Percentiles rank a stretch among this genome's conserved stretches.
These are phyloP conservation scores for Cenchrus americanus DNA, from an alignment of 176 grass and related monocot species.

Conservation along the genomic window DNA sequence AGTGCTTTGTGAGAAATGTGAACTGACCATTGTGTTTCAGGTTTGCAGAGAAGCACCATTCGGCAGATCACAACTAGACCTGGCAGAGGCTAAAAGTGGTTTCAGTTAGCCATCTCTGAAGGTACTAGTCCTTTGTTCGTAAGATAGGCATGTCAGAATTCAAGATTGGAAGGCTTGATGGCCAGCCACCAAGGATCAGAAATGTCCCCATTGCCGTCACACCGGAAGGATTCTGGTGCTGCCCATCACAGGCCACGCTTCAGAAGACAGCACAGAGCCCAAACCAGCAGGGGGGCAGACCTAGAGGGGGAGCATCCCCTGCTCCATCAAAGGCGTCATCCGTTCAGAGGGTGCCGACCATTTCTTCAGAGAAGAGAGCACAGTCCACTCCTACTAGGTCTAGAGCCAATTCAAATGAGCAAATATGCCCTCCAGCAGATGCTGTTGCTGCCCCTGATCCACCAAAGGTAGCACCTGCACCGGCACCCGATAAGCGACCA, in stretches of 20 bases:
- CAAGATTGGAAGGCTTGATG: constrained; percentile 58
- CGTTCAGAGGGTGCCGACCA: constrained; percentile 49
- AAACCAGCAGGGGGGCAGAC: constrained; percentile 54
- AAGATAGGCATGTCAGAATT: constrained; percentile 64
- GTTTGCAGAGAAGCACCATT: neutral
- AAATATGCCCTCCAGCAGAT: constrained; percentile 24
- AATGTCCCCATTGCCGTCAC: constrained; percentile 80
- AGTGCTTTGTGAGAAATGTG: neutral
- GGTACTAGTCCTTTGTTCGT: constrained; percentile 3
- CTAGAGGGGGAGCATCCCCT: constrained; percentile 57
- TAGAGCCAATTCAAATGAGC: constrained; percentile 49
- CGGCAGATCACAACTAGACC: neutral
- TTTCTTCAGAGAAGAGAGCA: constrained; percentile 56
- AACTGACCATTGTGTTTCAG: constrained; percentile 33
- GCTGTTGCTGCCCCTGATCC: constrained; percentile 44
- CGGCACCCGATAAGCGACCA: constrained; percentile 42
- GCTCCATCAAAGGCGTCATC: constrained; percentile 65
- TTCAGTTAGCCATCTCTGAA: constrained; percentile 25
- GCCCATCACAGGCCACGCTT: constrained; percentile 72
- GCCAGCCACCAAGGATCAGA: constrained; percentile 57
- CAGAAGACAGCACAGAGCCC: constrained; percentile 67
- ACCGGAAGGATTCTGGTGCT: constrained; percentile 90
- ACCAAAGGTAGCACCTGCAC: constrained; percentile 36
- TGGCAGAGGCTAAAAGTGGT: neutral
- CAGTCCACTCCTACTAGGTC: constrained; percentile 50